A percentile compares a stretch with the other conserved stretches of the same genome.
phyloP scores from a whole-genome alignment of 2,329 filamentous ascomycete genomes.

The Diaporthe sp. region DNA sequence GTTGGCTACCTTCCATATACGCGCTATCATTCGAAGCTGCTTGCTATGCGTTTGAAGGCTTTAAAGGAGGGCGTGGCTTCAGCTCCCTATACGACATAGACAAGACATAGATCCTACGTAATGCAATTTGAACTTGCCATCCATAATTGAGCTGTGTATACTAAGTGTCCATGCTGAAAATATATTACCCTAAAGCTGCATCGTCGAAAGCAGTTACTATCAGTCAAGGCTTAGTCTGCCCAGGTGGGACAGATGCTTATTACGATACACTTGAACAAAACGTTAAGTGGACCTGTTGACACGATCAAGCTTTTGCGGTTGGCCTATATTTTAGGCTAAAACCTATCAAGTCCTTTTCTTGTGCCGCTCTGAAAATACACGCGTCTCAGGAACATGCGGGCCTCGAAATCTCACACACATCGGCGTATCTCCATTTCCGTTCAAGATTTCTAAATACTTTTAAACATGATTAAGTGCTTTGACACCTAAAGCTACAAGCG shows the following conservation, averaged over 20 bases:
- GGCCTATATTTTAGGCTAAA: too few species aligned
- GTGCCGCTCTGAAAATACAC: background rate
- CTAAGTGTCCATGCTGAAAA: too few species aligned
- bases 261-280: too few species aligned
- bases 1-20: constrained; percentile 75
- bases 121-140: background rate
- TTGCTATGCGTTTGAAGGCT: constrained; percentile 67
- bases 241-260: too few species aligned
- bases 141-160: too few species aligned
- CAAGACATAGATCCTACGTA: background rate
- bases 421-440: too few species aligned
- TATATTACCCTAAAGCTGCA: too few species aligned
- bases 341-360: background rate
- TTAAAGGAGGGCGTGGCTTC: constrained; percentile 48
- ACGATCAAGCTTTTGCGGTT: too few species aligned
- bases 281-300: too few species aligned
- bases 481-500: constrained; percentile 37
- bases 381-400: background rate
- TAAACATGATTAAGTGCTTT: background rate
- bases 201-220: too few species aligned
- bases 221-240: too few species aligned
- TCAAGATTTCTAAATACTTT: too few species aligned
- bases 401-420: background rate
- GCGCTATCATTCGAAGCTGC: constrained; percentile 69
- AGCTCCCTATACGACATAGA: constrained; percentile 9